Percentiles rank a stretch among this genome's conserved stretches.
Conservation (phyloP, 345 rosid species). For the Linum tenue region DNA sequence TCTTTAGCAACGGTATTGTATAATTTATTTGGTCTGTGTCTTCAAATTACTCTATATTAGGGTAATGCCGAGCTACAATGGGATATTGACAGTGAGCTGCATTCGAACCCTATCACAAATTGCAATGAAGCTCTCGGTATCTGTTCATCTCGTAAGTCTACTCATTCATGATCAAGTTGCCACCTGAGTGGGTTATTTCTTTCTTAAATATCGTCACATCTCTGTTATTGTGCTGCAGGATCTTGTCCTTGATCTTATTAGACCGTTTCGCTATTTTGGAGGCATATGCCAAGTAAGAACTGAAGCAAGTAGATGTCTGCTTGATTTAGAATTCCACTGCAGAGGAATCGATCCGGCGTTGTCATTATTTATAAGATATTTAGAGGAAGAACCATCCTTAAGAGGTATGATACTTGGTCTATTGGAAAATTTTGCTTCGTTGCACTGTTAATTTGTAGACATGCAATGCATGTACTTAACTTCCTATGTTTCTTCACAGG, state of each 20-base stretch:
- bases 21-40: conserved; percentile 7
- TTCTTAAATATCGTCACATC: conserved; percentile 16
- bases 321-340: conserved; percentile 78
- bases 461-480: neutral
- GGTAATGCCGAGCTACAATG: conserved; percentile 95
- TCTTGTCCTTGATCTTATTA: conserved; percentile 59
- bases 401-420: conserved; percentile 43
- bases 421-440: conserved; percentile 1
- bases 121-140: conserved; percentile 74
- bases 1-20: conserved; percentile 1
- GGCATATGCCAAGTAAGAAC: conserved; percentile 62
- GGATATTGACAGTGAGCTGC: conserved; percentile 87
- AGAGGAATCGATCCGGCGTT: conserved; percentile 75
- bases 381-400: conserved; percentile 70
- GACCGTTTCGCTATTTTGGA: conserved; percentile 56
- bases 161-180: neutral
- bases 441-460: conserved; percentile 1
- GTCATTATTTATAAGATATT: conserved; percentile 50
- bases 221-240: conserved; percentile 44
- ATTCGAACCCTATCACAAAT: conserved; percentile 75
- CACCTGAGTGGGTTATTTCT: conserved; percentile 4
- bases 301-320: conserved; percentile 88
- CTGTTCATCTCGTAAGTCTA: conserved; percentile 60
- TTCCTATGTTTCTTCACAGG: conserved; percentile 42
- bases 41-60: conserved; percentile 27